Base-by-base conservation (phyloP, 2,329 filamentous ascomycete species). In the Ustilaginoidea virens region DNA sequence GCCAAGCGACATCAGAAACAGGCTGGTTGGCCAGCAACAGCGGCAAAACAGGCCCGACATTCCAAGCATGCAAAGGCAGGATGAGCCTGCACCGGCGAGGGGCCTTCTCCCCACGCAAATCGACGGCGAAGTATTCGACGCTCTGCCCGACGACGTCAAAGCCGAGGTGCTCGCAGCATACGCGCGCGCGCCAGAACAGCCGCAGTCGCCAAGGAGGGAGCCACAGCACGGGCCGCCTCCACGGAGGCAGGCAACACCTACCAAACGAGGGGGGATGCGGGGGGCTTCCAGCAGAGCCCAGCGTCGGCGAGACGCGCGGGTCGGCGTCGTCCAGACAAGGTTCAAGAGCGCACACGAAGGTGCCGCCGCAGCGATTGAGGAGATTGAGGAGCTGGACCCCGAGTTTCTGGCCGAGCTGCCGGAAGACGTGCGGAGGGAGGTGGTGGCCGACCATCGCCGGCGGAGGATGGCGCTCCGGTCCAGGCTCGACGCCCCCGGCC, bases 351-450 rank as follows among this genome's bases (percentile, higher is more conserved):
- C 36, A 5, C 45, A 47, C 4, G 48, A 54, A 3, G 38, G 28
- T 14, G 31, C 31, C 4, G 31, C 31, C 4, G 36, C 39, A 1
- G 36, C 33, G 10, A 39, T 42, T 1, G 46, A 61, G 5, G 52
- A 51, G 5, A 36, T 58, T 1, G 60, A 63, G 27, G 61, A 68
- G 23, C 52, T 82, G 3, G 77, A 82, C 33, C 60, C 69, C 0
- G 73, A 75, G 0, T 86, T 94, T 43, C 70, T 96, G 3, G 72
- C 77, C 1, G 83, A 85, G 11, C 60, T 96, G 1, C 87, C 87
- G 0, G 74, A 80, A 38, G 81, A 92, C 26, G 68, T 92, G 26
- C 72, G 80, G 9, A 61, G 57, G 11, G 86, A 96, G 51, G 65
- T 96, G 5, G 52, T 93, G 2, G 74, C 71, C 13, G 80, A 92